These are phyloP conservation scores for Alternaria sp. DNA, from an alignment of 2,329 filamentous ascomycete species.

Conservation along the genomic window DNA sequence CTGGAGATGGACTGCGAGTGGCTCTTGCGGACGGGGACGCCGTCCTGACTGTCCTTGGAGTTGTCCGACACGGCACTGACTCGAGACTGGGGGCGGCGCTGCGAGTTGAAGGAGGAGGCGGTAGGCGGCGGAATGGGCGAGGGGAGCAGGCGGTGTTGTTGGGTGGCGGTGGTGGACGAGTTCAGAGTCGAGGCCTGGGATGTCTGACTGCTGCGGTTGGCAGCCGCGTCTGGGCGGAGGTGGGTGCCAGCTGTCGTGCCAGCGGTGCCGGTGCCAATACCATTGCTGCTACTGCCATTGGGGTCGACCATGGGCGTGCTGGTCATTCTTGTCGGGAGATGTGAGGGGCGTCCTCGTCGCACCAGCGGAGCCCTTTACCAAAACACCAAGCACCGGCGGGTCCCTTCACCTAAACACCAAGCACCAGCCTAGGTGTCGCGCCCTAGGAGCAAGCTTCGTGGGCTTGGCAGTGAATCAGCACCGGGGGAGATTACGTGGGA, in stretches of 20 bases:
- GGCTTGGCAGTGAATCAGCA: conserved; percentile 33
- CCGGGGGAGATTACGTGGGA: conserved; percentile 35
- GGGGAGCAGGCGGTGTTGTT: conserved; percentile 36
- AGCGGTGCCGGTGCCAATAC: not conserved
- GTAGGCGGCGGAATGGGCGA: conserved; percentile 46
- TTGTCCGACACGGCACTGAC: conserved; percentile 39
- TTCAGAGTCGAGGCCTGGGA: conserved; percentile 6
- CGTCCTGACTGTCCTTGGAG: conserved; percentile 39
- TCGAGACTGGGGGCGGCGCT: conserved; percentile 44
- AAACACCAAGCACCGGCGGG: conserved; percentile 12
- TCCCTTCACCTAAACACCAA: conserved; percentile 11
- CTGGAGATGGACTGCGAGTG: conserved; percentile 49
- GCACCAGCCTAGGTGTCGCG: conserved; percentile 25
- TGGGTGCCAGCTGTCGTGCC: conserved; percentile 14
- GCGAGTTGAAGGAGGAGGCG: conserved; percentile 38
- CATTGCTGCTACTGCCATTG: conserved; percentile 1
- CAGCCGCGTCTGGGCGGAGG: conserved; percentile 31
- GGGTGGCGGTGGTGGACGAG: conserved; percentile 13
- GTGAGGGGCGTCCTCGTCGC: conserved; percentile 33
- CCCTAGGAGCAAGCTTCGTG: conserved; percentile 16
- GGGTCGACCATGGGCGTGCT: conserved; percentile 42
- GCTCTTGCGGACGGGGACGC: conserved; percentile 38
- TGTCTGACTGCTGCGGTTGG: conserved; percentile 4
- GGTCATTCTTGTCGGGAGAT: conserved; percentile 37
- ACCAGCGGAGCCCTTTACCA: conserved; percentile 22